Base-by-base conservation (phyloP, 257 asterid genomes). In the Nicotiana paniculata region DNA sequence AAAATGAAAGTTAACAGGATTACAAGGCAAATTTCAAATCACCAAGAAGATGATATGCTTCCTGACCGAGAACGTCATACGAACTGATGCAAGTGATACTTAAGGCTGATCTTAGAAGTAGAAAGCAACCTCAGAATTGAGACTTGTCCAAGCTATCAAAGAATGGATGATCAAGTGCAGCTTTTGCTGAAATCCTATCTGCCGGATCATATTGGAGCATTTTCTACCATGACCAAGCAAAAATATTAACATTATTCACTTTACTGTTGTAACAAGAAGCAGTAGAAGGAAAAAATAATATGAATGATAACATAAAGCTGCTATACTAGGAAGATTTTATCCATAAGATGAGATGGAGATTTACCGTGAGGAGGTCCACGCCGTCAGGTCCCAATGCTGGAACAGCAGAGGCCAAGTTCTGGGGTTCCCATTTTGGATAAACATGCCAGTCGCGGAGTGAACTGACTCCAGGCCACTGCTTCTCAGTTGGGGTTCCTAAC, bases 381-480 rank as follows among this genome's bases (percentile, higher is more conserved):
- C 97, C 99, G 48, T 92, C 96, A 72, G 95, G 90, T 43, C 92
- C 97, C 85, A 96, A 76, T 1, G 97, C 62, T 8, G 98, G 97
- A 85, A 96, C 99, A 55, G 89, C 89, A 28, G 93, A 93, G 21
- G 93, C 93, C 88, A 96, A 83, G 86, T 86, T 88, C 86, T 94
- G 97, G 74, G 97, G 83, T 81, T 91, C 99, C 99, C 99, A 96
- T 59, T 85, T 89, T 43, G 99, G 99, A 85, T 96, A 96, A 77
- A 89, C 96, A 84, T 96, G 99, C 99, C 99, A 96, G 86, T 96
- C 98, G 24, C 93, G 77, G 81, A 96, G 89, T 33, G 95, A 88
- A 81, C 74, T 85, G 39, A 96, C 98, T 81, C 97, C 98, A 0
- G 99, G 98, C 99, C 99, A 96, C 18, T 89, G 84, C 84, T 89